Percentiles rank a stretch among this genome's conserved stretches.
Evolutionary conservation across 306 rosid genomes (phyloP).

Genomic region (Gastrolobium bilobum): DNA sequence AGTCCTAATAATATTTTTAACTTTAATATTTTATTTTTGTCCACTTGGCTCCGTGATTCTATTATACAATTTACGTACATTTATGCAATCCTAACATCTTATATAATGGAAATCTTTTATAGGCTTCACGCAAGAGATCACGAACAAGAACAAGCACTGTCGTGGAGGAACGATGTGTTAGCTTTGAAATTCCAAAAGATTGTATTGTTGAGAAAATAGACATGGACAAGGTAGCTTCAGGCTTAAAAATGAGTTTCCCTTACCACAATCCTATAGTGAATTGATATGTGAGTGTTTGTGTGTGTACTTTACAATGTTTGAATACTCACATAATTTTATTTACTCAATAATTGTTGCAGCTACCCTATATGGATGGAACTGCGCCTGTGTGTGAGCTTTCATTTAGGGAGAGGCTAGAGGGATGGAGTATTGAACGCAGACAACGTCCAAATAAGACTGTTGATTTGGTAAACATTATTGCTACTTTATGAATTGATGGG

Average conservation of each 20-base stretch:
- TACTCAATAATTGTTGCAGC: background rate
- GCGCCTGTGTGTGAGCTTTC: background rate
- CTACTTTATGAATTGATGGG: background rate
- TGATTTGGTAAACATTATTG: background rate
- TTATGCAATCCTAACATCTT: background rate
- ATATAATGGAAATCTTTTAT: background rate
- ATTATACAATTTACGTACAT: background rate
- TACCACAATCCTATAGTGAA: background rate
- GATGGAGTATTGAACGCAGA: slow-evolving; percentile 12
- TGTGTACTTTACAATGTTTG: background rate
- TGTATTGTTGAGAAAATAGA: background rate
- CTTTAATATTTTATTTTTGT: too few species aligned
- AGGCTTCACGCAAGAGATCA: background rate
- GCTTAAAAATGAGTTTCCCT: background rate
- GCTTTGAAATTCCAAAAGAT: slow-evolving; percentile 11
- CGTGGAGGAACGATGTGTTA: background rate
- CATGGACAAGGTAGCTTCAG: slow-evolving; percentile 12
- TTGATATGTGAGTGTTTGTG: too few species aligned
- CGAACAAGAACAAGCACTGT: background rate
- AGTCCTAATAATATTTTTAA: too few species aligned
- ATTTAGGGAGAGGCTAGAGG: slow-evolving; percentile 17
- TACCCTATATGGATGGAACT: background rate
- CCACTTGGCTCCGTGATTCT: background rate
- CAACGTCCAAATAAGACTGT: background rate
- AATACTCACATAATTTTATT: background rate